Percentiles rank a stretch among this genome's conserved stretches.
Evolutionary conservation across 2,329 filamentous ascomycete genomes (phyloP).

Genomic region (Davidsoniella australis): DNA sequence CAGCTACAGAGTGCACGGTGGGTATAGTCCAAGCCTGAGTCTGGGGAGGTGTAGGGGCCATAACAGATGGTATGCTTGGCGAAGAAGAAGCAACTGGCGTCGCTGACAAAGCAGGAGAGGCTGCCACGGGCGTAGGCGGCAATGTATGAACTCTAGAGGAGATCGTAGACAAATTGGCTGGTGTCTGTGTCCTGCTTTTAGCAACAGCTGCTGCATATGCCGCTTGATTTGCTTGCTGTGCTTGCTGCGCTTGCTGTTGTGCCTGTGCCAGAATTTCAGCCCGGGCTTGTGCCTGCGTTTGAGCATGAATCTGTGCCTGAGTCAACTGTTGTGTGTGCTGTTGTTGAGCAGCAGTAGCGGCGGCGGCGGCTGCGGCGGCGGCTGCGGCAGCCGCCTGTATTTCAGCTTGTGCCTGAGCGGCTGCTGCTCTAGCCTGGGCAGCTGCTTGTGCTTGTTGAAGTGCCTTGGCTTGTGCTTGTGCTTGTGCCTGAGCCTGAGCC

Average conservation of each 20-base stretch:
- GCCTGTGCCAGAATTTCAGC: not conserved
- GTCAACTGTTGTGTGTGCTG: not conserved
- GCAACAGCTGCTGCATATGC: not conserved
- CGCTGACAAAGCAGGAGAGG: not conserved
- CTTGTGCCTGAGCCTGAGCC: conserved; percentile 7
- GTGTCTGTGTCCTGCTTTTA: not conserved
- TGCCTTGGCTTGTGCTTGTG: conserved; percentile 14
- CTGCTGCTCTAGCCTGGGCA: conserved; percentile 7
- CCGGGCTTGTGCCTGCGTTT: not conserved
- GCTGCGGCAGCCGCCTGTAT: not conserved
- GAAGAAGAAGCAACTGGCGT: not conserved
- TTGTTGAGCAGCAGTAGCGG: not conserved
- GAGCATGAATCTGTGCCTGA: not conserved
- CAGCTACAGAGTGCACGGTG: no score
- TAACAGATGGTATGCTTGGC: not conserved
- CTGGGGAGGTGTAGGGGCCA: no score
- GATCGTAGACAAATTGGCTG: not conserved
- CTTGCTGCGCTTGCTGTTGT: not conserved
- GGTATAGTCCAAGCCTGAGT: no score
- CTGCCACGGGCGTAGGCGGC: not conserved
- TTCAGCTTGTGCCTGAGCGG: conserved; percentile 4
- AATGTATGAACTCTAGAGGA: not conserved
- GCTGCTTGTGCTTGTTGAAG: conserved; percentile 15
- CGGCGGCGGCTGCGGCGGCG: not conserved
- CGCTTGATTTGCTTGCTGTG: not conserved